These are phyloP conservation scores for Mallotus japonicus DNA, from an alignment of 441 rosid genomes.

Conservation along the genomic window DNA sequence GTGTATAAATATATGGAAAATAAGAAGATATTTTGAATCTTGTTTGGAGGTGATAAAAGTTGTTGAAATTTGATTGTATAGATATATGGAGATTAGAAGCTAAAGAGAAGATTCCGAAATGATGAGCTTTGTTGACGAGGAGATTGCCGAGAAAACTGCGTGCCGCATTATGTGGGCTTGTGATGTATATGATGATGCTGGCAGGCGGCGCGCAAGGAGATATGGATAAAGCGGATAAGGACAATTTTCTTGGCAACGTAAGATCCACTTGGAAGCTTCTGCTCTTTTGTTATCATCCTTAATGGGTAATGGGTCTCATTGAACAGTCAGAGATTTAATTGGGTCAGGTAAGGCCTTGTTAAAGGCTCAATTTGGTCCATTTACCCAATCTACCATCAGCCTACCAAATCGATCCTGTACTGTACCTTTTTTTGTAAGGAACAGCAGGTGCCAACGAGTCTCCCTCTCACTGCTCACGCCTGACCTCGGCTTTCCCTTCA, in stretches of 20 bases:
- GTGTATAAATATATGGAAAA: neutral
- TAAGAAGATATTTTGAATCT: neutral
- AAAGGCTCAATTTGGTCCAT: too few relatives aligned
- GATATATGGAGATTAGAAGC: too few relatives aligned
- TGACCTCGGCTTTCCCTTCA: conserved; percentile 17
- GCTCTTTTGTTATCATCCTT: neutral
- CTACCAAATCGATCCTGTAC: neutral
- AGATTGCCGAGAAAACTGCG: neutral
- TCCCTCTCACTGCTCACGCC: neutral
- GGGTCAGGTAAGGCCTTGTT: neutral
- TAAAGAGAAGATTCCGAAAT: too few relatives aligned
- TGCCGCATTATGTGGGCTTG: neutral
- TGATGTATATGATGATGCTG: neutral
- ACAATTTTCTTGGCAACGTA: conserved; percentile 7
- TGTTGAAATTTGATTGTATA: too few relatives aligned
- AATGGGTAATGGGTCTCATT: too few relatives aligned
- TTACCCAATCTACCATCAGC: too few relatives aligned
- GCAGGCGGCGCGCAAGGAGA: conserved; percentile 20
- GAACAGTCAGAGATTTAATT: too few relatives aligned
- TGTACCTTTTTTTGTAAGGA: neutral
- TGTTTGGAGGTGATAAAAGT: neutral
- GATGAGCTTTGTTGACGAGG: too few relatives aligned
- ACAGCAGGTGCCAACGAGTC: neutral
- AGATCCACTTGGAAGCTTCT: neutral
- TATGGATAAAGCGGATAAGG: conserved; percentile 27